These are phyloP conservation scores for Fusarium coicis DNA, from an alignment of 2,329 filamentous ascomycete species.

Conservation along the genomic window DNA sequence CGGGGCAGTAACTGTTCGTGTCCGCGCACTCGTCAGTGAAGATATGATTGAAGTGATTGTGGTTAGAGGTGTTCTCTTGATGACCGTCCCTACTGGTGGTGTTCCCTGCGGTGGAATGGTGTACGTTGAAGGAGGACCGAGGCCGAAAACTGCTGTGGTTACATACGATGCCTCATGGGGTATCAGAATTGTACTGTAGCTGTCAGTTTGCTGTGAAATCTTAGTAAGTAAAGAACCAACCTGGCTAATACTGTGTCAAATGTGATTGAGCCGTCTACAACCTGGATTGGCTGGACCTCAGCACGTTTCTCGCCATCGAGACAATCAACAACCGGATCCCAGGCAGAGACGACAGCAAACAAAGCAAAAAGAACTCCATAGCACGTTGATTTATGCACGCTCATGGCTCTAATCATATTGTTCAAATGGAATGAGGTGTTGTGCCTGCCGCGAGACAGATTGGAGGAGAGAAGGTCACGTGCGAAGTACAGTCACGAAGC, in stretches of 20 bases:
- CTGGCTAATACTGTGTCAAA: constrained; percentile 7
- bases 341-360: background rate
- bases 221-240: background rate
- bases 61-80: background rate
- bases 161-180: background rate
- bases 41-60: constrained; percentile 8
- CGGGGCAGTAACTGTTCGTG: background rate
- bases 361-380: background rate
- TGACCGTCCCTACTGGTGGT: background rate
- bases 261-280: constrained; percentile 11
- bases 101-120: constrained; percentile 2
- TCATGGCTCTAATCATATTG: background rate
- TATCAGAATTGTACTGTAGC: background rate
- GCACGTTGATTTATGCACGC: background rate
- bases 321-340: background rate
- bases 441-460: background rate
- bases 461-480: background rate
- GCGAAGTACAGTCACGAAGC: background rate
- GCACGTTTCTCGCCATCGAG: background rate
- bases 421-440: background rate
- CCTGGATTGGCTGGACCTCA: background rate
- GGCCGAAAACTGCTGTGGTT: background rate
- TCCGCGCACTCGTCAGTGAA: background rate
- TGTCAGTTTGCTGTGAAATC: background rate
- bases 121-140: background rate